Evolutionary conservation across 441 rosid species (phyloP), one percentile per base, ranked within the genome.

Genomic region (Gossypium schwendimanii): DNA sequence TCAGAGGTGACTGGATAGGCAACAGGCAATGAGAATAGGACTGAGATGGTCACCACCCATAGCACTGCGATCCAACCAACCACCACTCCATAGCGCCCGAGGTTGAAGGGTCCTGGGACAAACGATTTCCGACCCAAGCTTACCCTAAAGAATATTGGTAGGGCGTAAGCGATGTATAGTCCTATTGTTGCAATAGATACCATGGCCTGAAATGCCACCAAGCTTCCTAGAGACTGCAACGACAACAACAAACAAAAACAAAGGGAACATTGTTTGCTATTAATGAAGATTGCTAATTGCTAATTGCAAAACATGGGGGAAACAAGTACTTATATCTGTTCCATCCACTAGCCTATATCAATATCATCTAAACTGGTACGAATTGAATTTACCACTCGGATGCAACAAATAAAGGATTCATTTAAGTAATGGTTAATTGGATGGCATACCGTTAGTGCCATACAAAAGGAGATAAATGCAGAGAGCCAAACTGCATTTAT

Each of bases 111-210:
- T 74, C 99, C 98, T 0, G 85, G 88, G 41, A 60, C 50, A 70
- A 94, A 92, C 61, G 92, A 79, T 3, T 91, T 87, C 63, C 93
- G 87, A 6, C 92, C 91, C 78, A 94, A 73, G 3, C 98, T 89
- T 79, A 92, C 96, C 77, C 98, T 78, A 69, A 94, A 82, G 81
- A 92, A 82, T 65, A 89, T 92, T 0, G 99, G 99, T 5, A 92
- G 79, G 15, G 94, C 98, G 63, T 95, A 95, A 6, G 99, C 99
- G 70, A 95, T 92, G 86, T 95, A 95, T 75, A 92, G 83, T 55
- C 98, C 99, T 2, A 95, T 95, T 2, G 96, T 90, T 63, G 99
- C 98, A 73, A 95, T 92, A 15, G 98, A 95, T 72, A 92, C 98
- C 99, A 92, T 95, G 6, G 99, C 99, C 70, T 92, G 87, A 72